phyloP scores from a whole-genome alignment of 331 rosid species.

The Arachis monticola region DNA sequence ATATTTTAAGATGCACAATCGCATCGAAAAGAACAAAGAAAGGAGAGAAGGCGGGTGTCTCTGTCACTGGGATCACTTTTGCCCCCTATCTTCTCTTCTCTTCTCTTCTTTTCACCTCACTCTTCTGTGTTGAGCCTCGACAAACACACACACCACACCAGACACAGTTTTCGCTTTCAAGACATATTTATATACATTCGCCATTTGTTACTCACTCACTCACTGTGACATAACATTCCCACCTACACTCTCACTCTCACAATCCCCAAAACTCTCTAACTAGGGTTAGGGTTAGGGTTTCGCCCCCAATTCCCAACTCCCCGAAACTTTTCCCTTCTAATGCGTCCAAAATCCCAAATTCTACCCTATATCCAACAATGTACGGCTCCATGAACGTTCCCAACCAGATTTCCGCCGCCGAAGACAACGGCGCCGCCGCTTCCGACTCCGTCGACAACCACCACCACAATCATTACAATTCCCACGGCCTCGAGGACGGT shows the following conservation, averaged over 20 bases:
- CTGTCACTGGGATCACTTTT: neutral
- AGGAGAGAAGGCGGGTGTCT: neutral
- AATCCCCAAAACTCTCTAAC: slow-evolving; percentile 9
- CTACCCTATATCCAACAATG: slow-evolving; percentile 53
- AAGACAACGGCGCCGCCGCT: slow-evolving; percentile 47
- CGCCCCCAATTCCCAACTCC: neutral
- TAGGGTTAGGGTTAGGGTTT: slow-evolving; percentile 46
- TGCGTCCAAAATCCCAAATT: slow-evolving; percentile 50
- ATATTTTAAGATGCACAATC: no score
- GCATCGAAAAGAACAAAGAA: no score
- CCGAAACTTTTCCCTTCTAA: slow-evolving; percentile 27
- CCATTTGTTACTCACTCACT: neutral
- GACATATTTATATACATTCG: neutral
- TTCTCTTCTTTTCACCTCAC: neutral
- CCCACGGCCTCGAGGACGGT: slow-evolving; percentile 63
- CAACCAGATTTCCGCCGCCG: slow-evolving; percentile 59
- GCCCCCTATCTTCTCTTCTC: neutral
- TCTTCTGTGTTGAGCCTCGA: neutral
- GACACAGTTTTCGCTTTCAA: neutral
- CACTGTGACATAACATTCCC: no score
- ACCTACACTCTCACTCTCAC: neutral
- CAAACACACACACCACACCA: neutral
- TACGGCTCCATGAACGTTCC: slow-evolving; percentile 60
- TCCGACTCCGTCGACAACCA: slow-evolving; percentile 55
- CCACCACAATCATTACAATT: slow-evolving; percentile 59